Percentiles rank a stretch among this genome's conserved stretches.
Evolutionary conservation across 23 red algal genomes (phyloP).

Genomic region (Rhodosorus marinus): DNA sequence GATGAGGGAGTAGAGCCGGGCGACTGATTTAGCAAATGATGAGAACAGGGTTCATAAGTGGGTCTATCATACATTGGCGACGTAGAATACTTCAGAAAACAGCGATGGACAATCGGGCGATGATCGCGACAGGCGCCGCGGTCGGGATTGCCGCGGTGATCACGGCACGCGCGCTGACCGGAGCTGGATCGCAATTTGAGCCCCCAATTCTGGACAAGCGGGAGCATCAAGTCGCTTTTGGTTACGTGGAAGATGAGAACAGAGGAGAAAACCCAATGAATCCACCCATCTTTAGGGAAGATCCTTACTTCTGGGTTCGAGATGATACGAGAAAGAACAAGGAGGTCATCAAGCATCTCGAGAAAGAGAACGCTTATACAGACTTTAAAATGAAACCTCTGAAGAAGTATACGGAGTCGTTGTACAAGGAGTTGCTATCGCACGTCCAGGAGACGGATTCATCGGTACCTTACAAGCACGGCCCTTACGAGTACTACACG

Average conservation of each 20-base stretch:
- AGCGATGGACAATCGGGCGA: no score
- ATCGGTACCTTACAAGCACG: constrained; percentile 22
- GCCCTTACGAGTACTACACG: constrained; percentile 32
- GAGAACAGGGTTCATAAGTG: no score
- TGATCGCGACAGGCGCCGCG: no score
- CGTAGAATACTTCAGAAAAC: no score
- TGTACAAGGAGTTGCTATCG: constrained; percentile 51
- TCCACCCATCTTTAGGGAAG: constrained; percentile 10
- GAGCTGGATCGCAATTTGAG: no score
- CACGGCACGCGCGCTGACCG: no score
- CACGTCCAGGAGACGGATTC: constrained; percentile 40
- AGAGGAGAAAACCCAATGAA: constrained; percentile 25
- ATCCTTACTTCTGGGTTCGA: constrained; percentile 65
- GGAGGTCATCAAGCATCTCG: constrained; percentile 41
- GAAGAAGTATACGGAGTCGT: constrained; percentile 3
- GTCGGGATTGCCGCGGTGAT: no score
- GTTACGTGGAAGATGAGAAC: constrained; percentile 11
- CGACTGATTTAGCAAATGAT: no score
- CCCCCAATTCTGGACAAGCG: constrained; percentile 15
- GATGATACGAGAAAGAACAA: constrained; percentile 35
- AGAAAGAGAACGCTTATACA: constrained; percentile 58
- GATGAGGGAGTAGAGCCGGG: no score
- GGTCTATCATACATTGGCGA: no score
- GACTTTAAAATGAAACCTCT: constrained; percentile 17
- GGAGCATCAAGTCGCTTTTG: constrained; percentile 16